Evolutionary conservation across 257 asterid genomes (phyloP), one percentile per base, ranked within the genome.

Genomic region (Linaria vulgaris): DNA sequence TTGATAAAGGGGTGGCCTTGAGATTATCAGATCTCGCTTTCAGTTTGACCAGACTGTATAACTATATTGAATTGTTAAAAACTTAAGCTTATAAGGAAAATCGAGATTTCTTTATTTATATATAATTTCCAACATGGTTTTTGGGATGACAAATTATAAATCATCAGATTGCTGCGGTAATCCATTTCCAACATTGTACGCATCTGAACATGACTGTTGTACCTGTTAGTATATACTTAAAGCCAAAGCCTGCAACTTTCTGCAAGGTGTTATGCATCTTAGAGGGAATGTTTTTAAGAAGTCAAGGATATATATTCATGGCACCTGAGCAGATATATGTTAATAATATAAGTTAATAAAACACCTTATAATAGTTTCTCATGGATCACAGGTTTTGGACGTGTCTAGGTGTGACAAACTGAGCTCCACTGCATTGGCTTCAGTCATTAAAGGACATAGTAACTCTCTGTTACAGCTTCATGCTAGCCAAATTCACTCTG

Each of bases 341-440:
- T 30, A 14, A 13, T 56, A 2, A 27, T 45, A 27, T 45, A 16
- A 20, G 1, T 44, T 31, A 14, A 59, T 41, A 54, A 52, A 38
- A 21, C 22, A 41, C 56, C 61, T 37, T 22, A 20, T 20, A 43
- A 34, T 34, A 27, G 31, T 68, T 43, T 67, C 63, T 30, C 53
- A n/a, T 77, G 55, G 48, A 30, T 27, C 23, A 11, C 74, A 87
- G 95, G 84, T 80, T n/a, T 69, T 87, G 61, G 90, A 85, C 69
- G 45, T 85, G 69, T 87, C 95, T 15, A 82, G 90, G 73, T 87
- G 95, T 51, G 83, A 82, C 62, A 72, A 66, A 62, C 48, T 87
- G 59, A 76, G 85, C 79, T 69, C 74, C 6, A 53, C 80, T 59
- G 81, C 94, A 20, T 54, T 84, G 19, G 53, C 74, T 47, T 76